Evolutionary conservation across 768 basidiomycete species (phyloP), one percentile per base, ranked within the genome.

Genomic region (Lyophyllum atratum): DNA sequence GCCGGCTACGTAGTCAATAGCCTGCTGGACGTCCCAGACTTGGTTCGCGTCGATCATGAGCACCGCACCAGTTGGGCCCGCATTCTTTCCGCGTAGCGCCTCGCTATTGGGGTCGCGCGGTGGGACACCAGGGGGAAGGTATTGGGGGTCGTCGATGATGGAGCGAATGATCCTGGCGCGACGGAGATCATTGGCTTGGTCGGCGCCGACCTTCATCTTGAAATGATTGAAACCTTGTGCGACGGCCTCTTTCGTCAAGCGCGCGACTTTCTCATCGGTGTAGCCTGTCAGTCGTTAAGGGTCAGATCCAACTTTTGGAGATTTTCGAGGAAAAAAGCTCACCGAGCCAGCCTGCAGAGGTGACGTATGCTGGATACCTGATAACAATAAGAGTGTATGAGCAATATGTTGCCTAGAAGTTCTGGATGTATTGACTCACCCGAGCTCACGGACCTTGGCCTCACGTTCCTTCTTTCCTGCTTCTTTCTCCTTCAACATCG

Each of bases 11-110:
- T 96, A 96, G 26, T 95, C 91, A 64, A 97, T 90, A 7, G 96
- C 95, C 70, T 95, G 84, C 26, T 86, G 79, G 15, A 98, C 96
- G 63, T 96, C 95, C 92, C 92, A 95, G 6, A 95, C 90, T 72
- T 97, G 95, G 73, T 98, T 98, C 37, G 95, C 91, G 72, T 98
- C 95, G 59, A 98, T 92, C 95, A 98, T 98, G 45, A 98, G 78
- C 44, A 98, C 95, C 29, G 89, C 85, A 4, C 96, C 95, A 0
- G 94, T 94, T 10, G 93, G 93, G 6, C 95, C 93, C 4, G 95
- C 93, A 61, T 97, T 97, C 82, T 97, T 98, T 3, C 89, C 93
- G 39, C 76, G 80, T 31, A 97, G 76, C 42, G 77, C 89, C 47
- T 80, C 77, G 57, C 82, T 74, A 44, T 77, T 76, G 19, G 86